A percentile compares a stretch with the other conserved stretches of the same genome.
Conservation (phyloP, 768 basidiomycete genomes). For the Hericium rajendrae region DNA sequence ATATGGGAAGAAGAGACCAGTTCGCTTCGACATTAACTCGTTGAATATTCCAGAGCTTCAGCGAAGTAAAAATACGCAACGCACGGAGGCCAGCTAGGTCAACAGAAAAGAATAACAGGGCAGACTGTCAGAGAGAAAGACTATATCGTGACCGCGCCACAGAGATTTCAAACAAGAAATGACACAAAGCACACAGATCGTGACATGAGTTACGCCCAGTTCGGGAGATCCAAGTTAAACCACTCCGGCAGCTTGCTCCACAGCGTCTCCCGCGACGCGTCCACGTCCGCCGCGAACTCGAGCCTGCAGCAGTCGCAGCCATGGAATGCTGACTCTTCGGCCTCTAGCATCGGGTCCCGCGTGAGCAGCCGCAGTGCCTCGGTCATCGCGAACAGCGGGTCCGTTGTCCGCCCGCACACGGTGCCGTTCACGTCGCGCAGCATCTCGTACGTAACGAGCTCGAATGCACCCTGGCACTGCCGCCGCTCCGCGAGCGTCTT, state of each 20-base stretch:
- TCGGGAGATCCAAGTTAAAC: constrained; percentile 11
- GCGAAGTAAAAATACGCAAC: too few relatives aligned
- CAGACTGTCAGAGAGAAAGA: too few relatives aligned
- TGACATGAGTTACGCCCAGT: constrained; percentile 3
- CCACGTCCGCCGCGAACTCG: constrained; percentile 7
- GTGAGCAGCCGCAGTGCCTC: constrained; percentile 7
- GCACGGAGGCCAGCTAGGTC: too few relatives aligned
- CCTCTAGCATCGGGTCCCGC: background rate
- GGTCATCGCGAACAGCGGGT: constrained; percentile 14
- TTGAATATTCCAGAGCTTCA: too few relatives aligned
- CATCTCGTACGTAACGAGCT: constrained; percentile 10
- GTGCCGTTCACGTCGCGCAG: constrained; percentile 13
- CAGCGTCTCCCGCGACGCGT: constrained; percentile 8
- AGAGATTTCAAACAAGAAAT: too few relatives aligned
- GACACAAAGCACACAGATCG: too few relatives aligned
- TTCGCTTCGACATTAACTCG: too few relatives aligned
- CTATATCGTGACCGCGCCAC: too few relatives aligned
- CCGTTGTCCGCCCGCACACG: constrained; percentile 9
- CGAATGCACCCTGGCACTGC: constrained; percentile 11
- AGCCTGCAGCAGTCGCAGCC: constrained; percentile 11
- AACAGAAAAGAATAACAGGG: too few relatives aligned
- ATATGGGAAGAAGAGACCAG: too few relatives aligned
- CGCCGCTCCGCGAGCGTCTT: constrained; percentile 2
- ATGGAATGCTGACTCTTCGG: constrained; percentile 4
- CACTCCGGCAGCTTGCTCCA: constrained; percentile 13